Evolutionary conservation across 2,329 filamentous ascomycete species (phyloP).

Genomic region (Colletotrichum salicis): DNA sequence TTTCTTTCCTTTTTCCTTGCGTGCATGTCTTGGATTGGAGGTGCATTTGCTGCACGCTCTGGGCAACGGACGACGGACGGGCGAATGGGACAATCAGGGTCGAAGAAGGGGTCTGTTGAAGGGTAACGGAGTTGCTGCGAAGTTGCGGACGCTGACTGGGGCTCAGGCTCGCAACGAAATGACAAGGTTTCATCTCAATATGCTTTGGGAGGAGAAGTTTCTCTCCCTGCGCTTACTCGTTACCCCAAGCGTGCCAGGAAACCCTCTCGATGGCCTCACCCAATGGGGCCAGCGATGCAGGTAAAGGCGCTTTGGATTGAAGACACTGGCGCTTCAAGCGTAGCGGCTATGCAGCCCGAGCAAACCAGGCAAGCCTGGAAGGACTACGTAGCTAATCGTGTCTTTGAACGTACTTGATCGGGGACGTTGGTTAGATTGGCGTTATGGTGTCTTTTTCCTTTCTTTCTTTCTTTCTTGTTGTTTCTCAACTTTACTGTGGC

Average conservation of each 20-base stretch:
- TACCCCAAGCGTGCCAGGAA: not conserved
- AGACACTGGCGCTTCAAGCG: conserved; percentile 13
- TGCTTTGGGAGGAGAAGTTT: conserved; percentile 9
- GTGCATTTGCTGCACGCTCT: conserved; percentile 10
- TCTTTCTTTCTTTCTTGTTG: not conserved
- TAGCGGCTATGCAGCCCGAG: not conserved
- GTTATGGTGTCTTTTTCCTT: not conserved
- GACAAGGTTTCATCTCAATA: conserved; percentile 31
- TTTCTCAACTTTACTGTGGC: not conserved
- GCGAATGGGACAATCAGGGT: not conserved
- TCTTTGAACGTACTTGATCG: not conserved
- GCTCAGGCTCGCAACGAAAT: conserved; percentile 29
- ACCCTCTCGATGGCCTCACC: not conserved
- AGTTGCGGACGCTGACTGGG: not conserved
- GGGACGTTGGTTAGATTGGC: conserved; percentile 12
- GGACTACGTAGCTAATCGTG: not conserved
- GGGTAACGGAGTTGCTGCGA: not conserved
- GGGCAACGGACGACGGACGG: conserved; percentile 1
- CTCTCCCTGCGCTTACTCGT: conserved; percentile 28
- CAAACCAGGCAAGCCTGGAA: not conserved
- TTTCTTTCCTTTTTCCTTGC: not conserved
- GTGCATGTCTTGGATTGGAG: conserved; percentile 21
- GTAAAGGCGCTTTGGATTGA: conserved; percentile 9
- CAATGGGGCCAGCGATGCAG: not conserved
- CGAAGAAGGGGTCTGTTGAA: not conserved